Conservation (phyloP, 2,329 filamentous ascomycete genomes). For the Onygenales sp. region DNA sequence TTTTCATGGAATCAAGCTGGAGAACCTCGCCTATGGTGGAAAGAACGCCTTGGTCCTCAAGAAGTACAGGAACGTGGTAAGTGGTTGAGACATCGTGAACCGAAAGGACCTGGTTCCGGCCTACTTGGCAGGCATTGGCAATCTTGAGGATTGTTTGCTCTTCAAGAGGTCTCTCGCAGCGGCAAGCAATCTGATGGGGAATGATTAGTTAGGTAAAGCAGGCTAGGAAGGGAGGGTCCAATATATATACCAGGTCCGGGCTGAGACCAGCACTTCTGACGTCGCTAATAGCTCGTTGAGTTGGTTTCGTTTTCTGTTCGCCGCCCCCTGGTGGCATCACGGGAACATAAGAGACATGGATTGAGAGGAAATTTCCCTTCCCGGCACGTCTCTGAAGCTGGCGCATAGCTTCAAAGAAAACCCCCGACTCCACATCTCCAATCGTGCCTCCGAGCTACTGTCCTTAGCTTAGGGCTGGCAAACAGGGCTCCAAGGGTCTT, state of each 20-base stretch:
- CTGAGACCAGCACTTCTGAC: conserved; percentile 70
- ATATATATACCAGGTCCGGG: conserved; percentile 53
- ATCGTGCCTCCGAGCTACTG: conserved; percentile 43
- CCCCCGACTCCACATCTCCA: conserved; percentile 73
- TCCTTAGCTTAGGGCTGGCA: conserved; percentile 46
- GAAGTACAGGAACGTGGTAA: conserved; percentile 90
- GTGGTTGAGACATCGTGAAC: conserved; percentile 83
- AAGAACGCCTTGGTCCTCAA: conserved; percentile 71
- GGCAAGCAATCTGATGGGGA: conserved; percentile 66
- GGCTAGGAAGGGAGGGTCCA: conserved; percentile 5
- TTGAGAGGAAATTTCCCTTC: conserved; percentile 72
- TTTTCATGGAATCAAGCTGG: conserved; percentile 49
- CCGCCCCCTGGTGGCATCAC: conserved; percentile 45
- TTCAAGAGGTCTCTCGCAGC: conserved; percentile 70
- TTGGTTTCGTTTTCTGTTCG: conserved; percentile 95
- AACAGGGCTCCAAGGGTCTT: conserved; percentile 12
- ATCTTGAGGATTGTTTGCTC: conserved; percentile 73
- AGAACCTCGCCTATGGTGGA: conserved; percentile 57
- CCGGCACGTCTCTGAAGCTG: conserved; percentile 64
- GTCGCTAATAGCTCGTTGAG: conserved; percentile 78
- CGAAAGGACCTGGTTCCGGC: conserved; percentile 71
- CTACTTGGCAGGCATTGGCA: conserved; percentile 79
- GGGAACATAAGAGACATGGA: conserved; percentile 81
- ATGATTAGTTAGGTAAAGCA: conserved; percentile 1
- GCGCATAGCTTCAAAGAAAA: conserved; percentile 76